These are phyloP conservation scores for Prunus padus DNA, from an alignment of 306 rosid genomes.

Conservation along the genomic window DNA sequence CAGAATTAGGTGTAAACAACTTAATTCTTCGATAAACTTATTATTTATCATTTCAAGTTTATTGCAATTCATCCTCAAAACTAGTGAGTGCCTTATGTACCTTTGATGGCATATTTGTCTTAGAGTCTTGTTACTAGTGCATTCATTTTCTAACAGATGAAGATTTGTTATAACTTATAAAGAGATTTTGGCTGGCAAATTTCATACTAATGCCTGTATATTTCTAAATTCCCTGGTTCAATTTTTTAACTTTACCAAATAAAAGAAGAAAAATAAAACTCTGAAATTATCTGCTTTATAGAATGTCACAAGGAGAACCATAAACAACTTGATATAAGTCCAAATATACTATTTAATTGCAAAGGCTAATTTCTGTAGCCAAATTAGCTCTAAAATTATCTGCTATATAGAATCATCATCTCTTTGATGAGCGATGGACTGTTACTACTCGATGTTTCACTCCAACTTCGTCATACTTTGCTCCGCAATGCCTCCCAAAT, in stretches of 20 bases:
- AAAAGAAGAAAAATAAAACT: too few relatives aligned
- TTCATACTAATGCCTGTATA: too few relatives aligned
- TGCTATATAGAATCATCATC: background rate
- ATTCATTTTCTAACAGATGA: background rate
- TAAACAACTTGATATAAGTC: too few relatives aligned
- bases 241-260: too few relatives aligned
- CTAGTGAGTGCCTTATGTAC: background rate
- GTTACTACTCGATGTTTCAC: background rate
- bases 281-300: too few relatives aligned
- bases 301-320: background rate
- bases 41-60: background rate
- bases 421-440: background rate
- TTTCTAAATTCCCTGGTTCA: too few relatives aligned
- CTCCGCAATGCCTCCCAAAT: background rate
- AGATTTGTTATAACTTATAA: too few relatives aligned
- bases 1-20: background rate
- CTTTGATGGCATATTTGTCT: background rate
- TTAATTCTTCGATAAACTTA: slow-evolving; percentile 1
- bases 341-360: background rate
- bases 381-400: background rate
- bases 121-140: background rate
- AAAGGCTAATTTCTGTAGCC: too few relatives aligned
- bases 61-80: background rate
- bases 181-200: too few relatives aligned
- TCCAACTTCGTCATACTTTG: background rate